Conservation (phyloP, 768 basidiomycete genomes). For the Hygrocybe punicea region DNA sequence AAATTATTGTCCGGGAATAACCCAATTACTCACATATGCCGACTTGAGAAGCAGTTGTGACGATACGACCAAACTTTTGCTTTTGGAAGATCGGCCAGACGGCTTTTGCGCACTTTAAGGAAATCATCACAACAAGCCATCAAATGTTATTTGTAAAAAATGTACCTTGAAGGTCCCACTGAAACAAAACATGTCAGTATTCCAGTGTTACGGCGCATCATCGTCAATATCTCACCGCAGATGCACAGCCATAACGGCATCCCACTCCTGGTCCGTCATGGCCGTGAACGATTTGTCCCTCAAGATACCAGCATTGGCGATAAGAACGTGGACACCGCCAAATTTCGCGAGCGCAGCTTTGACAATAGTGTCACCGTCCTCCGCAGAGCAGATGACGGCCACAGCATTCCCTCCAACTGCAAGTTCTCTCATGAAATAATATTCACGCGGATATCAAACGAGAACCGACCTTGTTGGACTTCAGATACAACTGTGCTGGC, state of each 20-base stretch:
- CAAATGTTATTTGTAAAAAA: background rate
- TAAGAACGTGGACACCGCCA: slow-evolving; percentile 80
- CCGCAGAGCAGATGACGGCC: slow-evolving; percentile 79
- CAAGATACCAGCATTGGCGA: slow-evolving; percentile 92
- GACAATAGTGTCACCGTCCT: slow-evolving; percentile 88
- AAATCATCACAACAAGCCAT: background rate
- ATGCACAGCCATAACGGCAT: slow-evolving; percentile 84
- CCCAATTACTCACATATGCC: slow-evolving; percentile 70
- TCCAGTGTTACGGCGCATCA: no score
- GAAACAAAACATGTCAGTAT: slow-evolving; percentile 8
- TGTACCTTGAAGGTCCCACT: slow-evolving; percentile 83
- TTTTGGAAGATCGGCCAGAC: slow-evolving; percentile 96
- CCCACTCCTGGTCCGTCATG: slow-evolving; percentile 93
- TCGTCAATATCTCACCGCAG: slow-evolving; percentile 54
- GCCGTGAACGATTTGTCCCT: slow-evolving; percentile 89
- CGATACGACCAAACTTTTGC: slow-evolving; percentile 93
- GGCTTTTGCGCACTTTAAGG: slow-evolving; percentile 78
- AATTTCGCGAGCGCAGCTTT: slow-evolving; percentile 84
- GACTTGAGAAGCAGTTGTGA: slow-evolving; percentile 90
- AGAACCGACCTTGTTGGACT: slow-evolving; percentile 62
- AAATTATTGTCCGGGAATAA: background rate
- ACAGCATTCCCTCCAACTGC: slow-evolving; percentile 86
- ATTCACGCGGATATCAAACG: background rate
- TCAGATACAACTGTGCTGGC: slow-evolving; percentile 86
- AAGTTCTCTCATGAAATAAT: background rate